These are phyloP conservation scores for Aspergillus bertholletiae DNA, from an alignment of 495 filamentous ascomycete species.

Conservation along the genomic window DNA sequence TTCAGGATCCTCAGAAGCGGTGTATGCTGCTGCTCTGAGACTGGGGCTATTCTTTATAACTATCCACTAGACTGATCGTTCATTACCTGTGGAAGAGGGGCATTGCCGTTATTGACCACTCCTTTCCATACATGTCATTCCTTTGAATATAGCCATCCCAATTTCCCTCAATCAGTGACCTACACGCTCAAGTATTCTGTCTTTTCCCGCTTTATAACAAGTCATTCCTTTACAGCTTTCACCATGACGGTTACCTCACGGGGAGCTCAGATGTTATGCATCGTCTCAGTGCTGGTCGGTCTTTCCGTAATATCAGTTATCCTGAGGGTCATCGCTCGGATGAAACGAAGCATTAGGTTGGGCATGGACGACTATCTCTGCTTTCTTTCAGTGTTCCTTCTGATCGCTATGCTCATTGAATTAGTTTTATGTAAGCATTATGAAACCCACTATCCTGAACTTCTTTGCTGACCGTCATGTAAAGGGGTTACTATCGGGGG, in stretches of 20 bases:
- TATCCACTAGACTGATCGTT: neutral
- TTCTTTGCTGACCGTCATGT: conserved; percentile 7
- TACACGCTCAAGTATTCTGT: neutral
- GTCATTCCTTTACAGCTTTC: neutral
- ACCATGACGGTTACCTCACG: conserved; percentile 28
- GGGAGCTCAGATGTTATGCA: conserved; percentile 34
- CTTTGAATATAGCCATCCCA: neutral
- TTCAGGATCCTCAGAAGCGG: conserved; percentile 4
- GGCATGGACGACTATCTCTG: conserved; percentile 42
- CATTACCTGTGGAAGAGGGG: neutral
- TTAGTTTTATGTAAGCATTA: conserved; percentile 31
- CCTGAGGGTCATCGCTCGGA: conserved; percentile 35
- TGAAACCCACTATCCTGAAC: too few species aligned
- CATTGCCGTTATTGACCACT: neutral
- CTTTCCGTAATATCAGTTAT: conserved; percentile 34
- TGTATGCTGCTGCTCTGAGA: neutral
- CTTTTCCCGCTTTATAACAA: conserved; percentile 1
- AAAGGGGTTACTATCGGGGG: conserved; percentile 37
- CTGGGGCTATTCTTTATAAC: conserved; percentile 9
- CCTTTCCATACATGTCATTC: neutral
- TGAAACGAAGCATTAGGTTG: conserved; percentile 34
- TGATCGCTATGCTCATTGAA: conserved; percentile 35
- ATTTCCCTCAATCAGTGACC: neutral
- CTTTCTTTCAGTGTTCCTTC: conserved; percentile 25
- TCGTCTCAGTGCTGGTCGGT: conserved; percentile 33